phyloP scores from a whole-genome alignment of 2,329 filamentous ascomycete species.

The Calcarisporium arbuscula region DNA sequence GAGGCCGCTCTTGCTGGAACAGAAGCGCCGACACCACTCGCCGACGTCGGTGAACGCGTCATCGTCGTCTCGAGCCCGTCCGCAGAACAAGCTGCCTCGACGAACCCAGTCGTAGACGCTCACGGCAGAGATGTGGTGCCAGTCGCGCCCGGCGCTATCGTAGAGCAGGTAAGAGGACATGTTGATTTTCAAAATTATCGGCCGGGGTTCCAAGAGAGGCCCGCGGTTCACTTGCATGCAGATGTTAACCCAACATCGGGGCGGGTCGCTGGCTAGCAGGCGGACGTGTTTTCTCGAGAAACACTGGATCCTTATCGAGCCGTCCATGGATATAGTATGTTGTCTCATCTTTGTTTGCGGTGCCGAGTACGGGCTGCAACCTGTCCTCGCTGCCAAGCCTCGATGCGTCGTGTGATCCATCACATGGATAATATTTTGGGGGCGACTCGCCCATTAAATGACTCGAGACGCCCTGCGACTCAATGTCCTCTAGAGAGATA shows the following conservation, averaged over 20 bases:
- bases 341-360: no score
- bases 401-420: no score
- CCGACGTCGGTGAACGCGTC: slow-evolving; percentile 24
- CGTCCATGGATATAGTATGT: slow-evolving; percentile 38
- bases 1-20: slow-evolving; percentile 48
- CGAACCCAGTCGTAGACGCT: slow-evolving; percentile 53
- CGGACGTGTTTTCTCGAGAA: slow-evolving; percentile 39
- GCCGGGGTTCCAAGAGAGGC: no score
- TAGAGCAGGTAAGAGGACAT: slow-evolving; percentile 53
- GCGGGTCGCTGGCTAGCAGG: slow-evolving; percentile 39
- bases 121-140: slow-evolving; percentile 42
- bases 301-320: slow-evolving; percentile 38
- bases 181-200: no score
- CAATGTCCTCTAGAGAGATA: no score
- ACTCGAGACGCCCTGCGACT: no score
- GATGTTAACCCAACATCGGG: no score
- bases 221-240: no score
- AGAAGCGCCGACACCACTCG: slow-evolving; percentile 66
- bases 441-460: no score
- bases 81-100: slow-evolving; percentile 54
- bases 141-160: slow-evolving; percentile 36
- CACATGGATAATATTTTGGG: no score
- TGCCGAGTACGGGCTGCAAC: no score
- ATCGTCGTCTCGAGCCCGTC: slow-evolving; percentile 21
- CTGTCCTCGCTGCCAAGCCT: no score